Evolutionary conservation across 1,284 basidiomycete species (phyloP), one percentile per base, ranked within the genome.

Genomic region (Ustilago xerochloae): DNA sequence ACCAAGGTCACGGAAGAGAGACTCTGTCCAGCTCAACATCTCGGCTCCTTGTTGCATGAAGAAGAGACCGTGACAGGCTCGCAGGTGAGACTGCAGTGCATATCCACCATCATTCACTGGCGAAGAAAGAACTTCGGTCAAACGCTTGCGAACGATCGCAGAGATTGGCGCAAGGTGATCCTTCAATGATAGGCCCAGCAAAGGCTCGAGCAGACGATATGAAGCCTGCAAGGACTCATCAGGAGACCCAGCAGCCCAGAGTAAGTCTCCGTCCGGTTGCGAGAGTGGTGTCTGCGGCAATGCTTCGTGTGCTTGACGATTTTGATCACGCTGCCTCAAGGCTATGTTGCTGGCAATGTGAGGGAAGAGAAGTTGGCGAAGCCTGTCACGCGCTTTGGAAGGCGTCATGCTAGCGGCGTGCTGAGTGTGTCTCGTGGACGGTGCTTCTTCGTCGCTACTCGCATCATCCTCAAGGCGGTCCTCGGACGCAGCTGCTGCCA

Each of bases 41-140:
- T 74, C 75, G 32, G 63, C 50, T 18, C 70, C 75, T 55, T 43
- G 59, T 49, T 62, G 57, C 75, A 73, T 74, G n/a, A 74, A 56
- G 33, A 48, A 70, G 12, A 77, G 62, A 24, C 71, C 71, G 24
- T 70, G 66, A 16, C 68, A 65, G 3, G 65, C 65, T 16, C 26
- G 22, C 8, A 77, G 56, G 33, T 77, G 75, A 0, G 46, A 22
- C 32, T 47, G 66, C 39, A 77, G 46, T 8, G 61, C 57, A 33
- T 61, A 74, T 10, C 75, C 75, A 16, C 65, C 65, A 22, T 70
- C 65, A 24, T 49, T 28, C 24, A 45, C 54, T 6, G 60, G 51
- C 30, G 55, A 51, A 0, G 53, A 58, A 9, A 77, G 63, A 4
- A 63, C 54, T n/a, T 64, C 60, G 45, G 62, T 59, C 43, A 77